phyloP scores from a whole-genome alignment of 2,329 filamentous ascomycete species.

The Calonectria hawksworthii region DNA sequence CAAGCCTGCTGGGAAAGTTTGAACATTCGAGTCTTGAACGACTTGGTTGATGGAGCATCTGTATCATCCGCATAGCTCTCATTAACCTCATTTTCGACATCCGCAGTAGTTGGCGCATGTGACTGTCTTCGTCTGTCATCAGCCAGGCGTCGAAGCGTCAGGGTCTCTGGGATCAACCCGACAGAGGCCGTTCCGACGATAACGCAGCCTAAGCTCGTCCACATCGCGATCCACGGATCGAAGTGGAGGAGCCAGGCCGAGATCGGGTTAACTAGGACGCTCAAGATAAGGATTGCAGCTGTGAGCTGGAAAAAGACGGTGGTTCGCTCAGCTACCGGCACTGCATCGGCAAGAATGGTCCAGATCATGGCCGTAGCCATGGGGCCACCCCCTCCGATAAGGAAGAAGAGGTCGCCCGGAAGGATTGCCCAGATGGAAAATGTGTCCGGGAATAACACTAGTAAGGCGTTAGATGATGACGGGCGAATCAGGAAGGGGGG shows the following conservation, averaged over 20 bases:
- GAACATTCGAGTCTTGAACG: not conserved
- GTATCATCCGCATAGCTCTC: not conserved
- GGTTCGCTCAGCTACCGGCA: slow-evolving; percentile 54
- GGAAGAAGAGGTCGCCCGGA: slow-evolving; percentile 49
- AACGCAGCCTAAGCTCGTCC: slow-evolving; percentile 50
- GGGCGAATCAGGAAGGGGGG: not conserved
- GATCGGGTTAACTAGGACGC: slow-evolving; percentile 56
- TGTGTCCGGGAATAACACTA: slow-evolving; percentile 54
- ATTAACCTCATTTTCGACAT: not conserved
- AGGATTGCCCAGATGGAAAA: slow-evolving; percentile 58
- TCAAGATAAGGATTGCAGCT: slow-evolving; percentile 54
- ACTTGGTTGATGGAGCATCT: not conserved
- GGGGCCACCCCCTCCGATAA: slow-evolving; percentile 58
- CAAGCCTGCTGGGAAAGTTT: slow-evolving; percentile 35
- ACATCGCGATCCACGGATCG: slow-evolving; percentile 57
- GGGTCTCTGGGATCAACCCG: slow-evolving; percentile 59
- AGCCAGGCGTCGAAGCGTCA: slow-evolving; percentile 50
- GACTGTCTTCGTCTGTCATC: slow-evolving; percentile 39
- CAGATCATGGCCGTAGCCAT: slow-evolving; percentile 60
- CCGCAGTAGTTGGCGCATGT: not conserved
- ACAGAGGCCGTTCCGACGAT: slow-evolving; percentile 46
- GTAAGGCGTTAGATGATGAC: slow-evolving; percentile 30
- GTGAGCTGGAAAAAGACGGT: slow-evolving; percentile 57
- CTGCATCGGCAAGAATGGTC: slow-evolving; percentile 61
- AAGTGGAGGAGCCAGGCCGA: slow-evolving; percentile 56